A percentile compares a stretch with the other conserved stretches of the same genome.
phyloP scores from a whole-genome alignment of 768 basidiomycete species.

The Kwoniella mangroviensis region DNA sequence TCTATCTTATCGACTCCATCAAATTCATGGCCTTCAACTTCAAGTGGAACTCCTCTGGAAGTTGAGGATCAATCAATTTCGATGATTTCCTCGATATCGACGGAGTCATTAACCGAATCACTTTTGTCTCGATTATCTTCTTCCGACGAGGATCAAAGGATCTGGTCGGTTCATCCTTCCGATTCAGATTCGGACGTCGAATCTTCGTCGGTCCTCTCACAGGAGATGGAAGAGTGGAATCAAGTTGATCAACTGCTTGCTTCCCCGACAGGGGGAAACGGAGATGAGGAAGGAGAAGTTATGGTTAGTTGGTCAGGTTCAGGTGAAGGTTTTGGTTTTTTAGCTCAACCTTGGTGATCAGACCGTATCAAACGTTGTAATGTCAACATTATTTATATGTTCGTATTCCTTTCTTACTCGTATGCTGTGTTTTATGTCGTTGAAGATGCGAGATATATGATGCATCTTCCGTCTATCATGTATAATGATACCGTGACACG shows the following conservation, averaged over 20 bases:
- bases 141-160: constrained; percentile 1
- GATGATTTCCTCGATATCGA: constrained; percentile 9
- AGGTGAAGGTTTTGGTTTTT: constrained; percentile 42
- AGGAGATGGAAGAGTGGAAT: constrained; percentile 25
- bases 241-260: not conserved
- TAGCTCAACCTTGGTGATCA: constrained; percentile 40
- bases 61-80: not conserved
- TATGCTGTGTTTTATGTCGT: constrained; percentile 8
- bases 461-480: not conserved
- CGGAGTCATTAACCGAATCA: constrained; percentile 25
- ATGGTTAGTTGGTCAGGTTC: constrained; percentile 36
- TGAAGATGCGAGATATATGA: not conserved
- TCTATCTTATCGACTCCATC: constrained; percentile 3
- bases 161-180: constrained; percentile 34
- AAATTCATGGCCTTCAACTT: constrained; percentile 20
- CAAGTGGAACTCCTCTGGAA: constrained; percentile 7
- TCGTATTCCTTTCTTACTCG: not conserved
- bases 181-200: constrained; percentile 44
- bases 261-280: not conserved
- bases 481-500: not conserved
- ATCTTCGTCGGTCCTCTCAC: constrained; percentile 21
- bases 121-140: constrained; percentile 25
- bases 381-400: not conserved
- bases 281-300: constrained; percentile 12
- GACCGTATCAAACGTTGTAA: not conserved